phyloP scores from a whole-genome alignment of 257 asterid genomes.

The Solanum dulcamara region DNA sequence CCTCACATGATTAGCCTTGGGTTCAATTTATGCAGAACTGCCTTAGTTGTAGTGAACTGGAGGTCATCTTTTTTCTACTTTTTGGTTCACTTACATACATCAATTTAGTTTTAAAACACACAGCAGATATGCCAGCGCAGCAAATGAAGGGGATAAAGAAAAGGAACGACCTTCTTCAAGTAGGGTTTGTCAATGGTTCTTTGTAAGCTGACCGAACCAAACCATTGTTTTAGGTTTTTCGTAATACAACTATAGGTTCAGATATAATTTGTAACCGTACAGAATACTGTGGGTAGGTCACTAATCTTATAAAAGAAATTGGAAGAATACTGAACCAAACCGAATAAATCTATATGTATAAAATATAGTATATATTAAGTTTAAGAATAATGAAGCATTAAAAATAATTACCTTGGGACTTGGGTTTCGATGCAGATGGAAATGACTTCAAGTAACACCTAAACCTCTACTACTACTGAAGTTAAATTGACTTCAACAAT shows the following conservation, averaged over 20 bases:
- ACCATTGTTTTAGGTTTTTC: not conserved
- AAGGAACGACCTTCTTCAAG: not conserved
- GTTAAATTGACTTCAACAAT: not conserved
- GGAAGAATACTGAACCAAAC: not conserved
- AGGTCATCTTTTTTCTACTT: not conserved
- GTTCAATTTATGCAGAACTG: not conserved
- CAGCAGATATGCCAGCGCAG: not conserved
- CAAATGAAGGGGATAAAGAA: not conserved
- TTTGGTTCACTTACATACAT: not conserved
- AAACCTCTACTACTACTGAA: not conserved
- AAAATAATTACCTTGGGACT: not conserved
- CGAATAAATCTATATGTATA: not conserved
- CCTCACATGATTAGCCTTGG: not conserved
- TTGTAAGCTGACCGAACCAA: not conserved
- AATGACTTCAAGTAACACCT: not conserved
- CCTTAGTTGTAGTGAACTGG: not conserved
- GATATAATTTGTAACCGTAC: not conserved
- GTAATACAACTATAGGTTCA: not conserved
- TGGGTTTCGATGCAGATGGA: not conserved
- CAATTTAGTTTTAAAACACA: not conserved
- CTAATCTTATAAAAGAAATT: not conserved
- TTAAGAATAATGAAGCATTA: not conserved
- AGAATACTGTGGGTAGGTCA: not conserved
- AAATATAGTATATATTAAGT: not conserved
- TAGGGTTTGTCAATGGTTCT: not conserved